Conservation (phyloP, 768 basidiomycete species). For the Trametes villosa region DNA sequence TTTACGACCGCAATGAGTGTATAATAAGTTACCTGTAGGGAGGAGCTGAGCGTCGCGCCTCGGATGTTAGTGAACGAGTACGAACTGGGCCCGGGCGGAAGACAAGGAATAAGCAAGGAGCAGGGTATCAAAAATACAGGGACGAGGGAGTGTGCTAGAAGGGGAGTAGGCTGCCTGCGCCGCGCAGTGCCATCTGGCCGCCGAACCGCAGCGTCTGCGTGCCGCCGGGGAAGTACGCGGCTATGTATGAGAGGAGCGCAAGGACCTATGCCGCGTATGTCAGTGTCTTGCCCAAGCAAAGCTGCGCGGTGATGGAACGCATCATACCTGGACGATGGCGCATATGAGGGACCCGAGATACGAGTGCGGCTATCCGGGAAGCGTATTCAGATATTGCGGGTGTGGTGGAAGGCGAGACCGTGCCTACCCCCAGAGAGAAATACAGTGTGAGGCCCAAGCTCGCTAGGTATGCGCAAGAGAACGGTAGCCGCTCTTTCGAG, state of each 20-base stretch:
- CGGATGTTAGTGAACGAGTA: too few relatives aligned
- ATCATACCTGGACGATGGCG: constrained; percentile 75
- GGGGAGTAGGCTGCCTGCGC: constrained; percentile 83
- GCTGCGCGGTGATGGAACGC: neutral
- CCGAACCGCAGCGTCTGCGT: constrained; percentile 81
- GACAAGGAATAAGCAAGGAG: too few relatives aligned
- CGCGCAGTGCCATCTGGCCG: constrained; percentile 77
- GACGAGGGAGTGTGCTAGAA: constrained; percentile 44
- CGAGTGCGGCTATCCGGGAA: constrained; percentile 64
- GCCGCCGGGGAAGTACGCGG: constrained; percentile 96
- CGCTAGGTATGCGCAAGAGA: constrained; percentile 79
- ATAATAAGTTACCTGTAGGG: constrained; percentile 7
- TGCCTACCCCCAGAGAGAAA: constrained; percentile 88
- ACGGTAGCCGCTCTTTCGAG: constrained; percentile 83
- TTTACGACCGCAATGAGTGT: constrained; percentile 12
- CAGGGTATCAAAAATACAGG: constrained; percentile 7
- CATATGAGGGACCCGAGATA: constrained; percentile 86
- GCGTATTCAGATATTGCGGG: neutral
- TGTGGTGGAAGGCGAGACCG: constrained; percentile 16
- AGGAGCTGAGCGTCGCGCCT: too few relatives aligned
- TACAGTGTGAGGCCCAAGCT: constrained; percentile 88
- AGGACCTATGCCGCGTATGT: constrained; percentile 53
- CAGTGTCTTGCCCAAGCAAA: neutral
- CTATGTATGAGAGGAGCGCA: constrained; percentile 84
- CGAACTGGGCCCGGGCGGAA: neutral